These are phyloP conservation scores for Lablab purpureus DNA, from an alignment of 306 rosid genomes.

Conservation along the genomic window DNA sequence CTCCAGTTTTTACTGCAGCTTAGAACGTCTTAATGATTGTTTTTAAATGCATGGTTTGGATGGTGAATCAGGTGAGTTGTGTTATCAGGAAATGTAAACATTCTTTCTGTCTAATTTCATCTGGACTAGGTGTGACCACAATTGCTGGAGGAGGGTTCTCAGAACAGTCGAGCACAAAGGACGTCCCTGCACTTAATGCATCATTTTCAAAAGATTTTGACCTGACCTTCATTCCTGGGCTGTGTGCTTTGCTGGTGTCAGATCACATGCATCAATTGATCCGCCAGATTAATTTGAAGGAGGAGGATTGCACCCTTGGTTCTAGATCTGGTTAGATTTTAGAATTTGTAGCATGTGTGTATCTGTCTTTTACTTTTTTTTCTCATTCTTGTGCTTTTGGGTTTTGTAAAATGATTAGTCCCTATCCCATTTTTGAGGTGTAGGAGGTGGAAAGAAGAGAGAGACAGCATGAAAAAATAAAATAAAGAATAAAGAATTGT, in stretches of 20 bases:
- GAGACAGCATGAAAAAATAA: too few species aligned
- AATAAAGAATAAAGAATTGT: too few species aligned
- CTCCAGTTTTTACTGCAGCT: neutral
- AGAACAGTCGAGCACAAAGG: conserved; percentile 47
- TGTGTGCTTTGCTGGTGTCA: conserved; percentile 63
- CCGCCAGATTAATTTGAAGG: conserved; percentile 69
- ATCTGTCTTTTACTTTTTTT: conserved; percentile 21
- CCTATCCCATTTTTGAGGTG: neutral
- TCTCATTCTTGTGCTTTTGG: conserved; percentile 22
- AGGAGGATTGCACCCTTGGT: conserved; percentile 63
- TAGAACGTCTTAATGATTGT: neutral
- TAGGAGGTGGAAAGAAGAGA: neutral
- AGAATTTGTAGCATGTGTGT: conserved; percentile 12
- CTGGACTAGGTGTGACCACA: conserved; percentile 71
- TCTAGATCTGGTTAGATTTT: conserved; percentile 61
- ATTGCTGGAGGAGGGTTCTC: conserved; percentile 77
- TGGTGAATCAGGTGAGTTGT: conserved; percentile 19
- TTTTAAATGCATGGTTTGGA: conserved; percentile 14
- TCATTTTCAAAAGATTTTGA: conserved; percentile 66
- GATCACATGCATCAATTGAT: conserved; percentile 64
- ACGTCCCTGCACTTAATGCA: conserved; percentile 75
- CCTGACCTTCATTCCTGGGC: conserved; percentile 59
- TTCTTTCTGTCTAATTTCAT: conserved; percentile 35
- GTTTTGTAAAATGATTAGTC: neutral
- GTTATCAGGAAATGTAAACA: conserved; percentile 21